Conservation (phyloP, 2,329 filamentous ascomycete species). For the Aspergillus pseudonomiae region DNA sequence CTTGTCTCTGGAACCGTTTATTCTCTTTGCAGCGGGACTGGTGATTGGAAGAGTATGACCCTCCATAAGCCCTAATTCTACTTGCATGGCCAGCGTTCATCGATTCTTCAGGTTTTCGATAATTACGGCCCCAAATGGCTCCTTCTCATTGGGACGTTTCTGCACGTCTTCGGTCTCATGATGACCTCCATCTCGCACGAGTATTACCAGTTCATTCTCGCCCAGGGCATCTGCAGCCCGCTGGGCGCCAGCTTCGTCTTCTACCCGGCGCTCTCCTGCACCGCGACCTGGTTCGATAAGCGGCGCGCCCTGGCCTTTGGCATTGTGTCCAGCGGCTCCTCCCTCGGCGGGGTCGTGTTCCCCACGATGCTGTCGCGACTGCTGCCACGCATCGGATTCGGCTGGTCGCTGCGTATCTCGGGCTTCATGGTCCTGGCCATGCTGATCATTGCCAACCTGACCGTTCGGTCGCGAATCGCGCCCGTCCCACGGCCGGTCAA, state of each 20-base stretch:
- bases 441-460: slow-evolving; percentile 56
- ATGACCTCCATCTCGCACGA: slow-evolving; percentile 56
- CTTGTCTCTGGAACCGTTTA: slow-evolving; percentile 57
- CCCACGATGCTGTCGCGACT: slow-evolving; percentile 62
- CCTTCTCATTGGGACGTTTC: slow-evolving; percentile 52
- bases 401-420: slow-evolving; percentile 59
- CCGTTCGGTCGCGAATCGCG: slow-evolving; percentile 52
- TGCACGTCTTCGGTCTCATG: slow-evolving; percentile 62
- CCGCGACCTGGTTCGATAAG: slow-evolving; percentile 57
- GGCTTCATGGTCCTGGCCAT: slow-evolving; percentile 64
- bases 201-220: slow-evolving; percentile 60
- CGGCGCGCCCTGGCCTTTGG: slow-evolving; percentile 58
- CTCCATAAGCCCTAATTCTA: background rate
- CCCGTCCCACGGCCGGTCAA: slow-evolving; percentile 8
- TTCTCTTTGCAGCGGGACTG: slow-evolving; percentile 60
- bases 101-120: slow-evolving; percentile 46
- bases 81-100: background rate
- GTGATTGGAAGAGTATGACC: slow-evolving; percentile 59
- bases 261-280: slow-evolving; percentile 41
- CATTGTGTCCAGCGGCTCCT: slow-evolving; percentile 56
- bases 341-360: slow-evolving; percentile 60
- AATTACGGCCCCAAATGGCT: slow-evolving; percentile 62
- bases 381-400: slow-evolving; percentile 55
- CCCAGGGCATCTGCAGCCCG: slow-evolving; percentile 57
- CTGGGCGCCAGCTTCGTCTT: slow-evolving; percentile 55